Conservation (phyloP, 306 rosid species). For the Castanopsis chinensis region DNA sequence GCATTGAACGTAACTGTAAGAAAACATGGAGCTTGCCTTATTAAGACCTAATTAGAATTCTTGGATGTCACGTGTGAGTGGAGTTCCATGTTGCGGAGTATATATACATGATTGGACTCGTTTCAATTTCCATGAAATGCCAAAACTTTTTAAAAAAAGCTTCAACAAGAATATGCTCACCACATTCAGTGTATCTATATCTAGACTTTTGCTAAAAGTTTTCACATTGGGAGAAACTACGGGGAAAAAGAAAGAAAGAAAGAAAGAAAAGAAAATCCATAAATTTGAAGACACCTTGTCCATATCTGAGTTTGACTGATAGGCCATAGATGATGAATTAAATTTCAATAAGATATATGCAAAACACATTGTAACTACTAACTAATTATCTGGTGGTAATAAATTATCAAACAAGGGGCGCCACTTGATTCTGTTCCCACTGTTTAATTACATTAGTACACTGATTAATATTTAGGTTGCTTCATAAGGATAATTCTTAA, state of each 20-base stretch:
- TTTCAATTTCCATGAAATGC: background rate
- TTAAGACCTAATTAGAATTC: too few relatives aligned
- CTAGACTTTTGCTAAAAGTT: background rate
- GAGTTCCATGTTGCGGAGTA: too few relatives aligned
- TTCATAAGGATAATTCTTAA: background rate
- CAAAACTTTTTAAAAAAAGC: background rate
- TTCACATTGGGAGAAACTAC: background rate
- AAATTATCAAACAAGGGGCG: constrained; percentile 19
- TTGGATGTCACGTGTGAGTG: too few relatives aligned
- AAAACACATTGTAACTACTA: background rate
- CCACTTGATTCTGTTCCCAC: constrained; percentile 2
- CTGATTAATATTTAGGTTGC: background rate
- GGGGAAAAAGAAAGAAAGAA: background rate
- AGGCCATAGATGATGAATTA: background rate
- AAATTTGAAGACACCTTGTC: background rate
- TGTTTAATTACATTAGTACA: background rate
- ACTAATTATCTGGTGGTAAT: background rate
- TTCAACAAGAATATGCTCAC: background rate
- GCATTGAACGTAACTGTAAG: too few relatives aligned
- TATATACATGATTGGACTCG: background rate
- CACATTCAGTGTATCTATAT: background rate
- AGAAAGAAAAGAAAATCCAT: background rate
- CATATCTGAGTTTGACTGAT: background rate
- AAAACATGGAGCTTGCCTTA: too few relatives aligned
- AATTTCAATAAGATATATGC: background rate